phyloP scores from a whole-genome alignment of 176 grass and related monocot species.

The Coix lacrymajobi region DNA sequence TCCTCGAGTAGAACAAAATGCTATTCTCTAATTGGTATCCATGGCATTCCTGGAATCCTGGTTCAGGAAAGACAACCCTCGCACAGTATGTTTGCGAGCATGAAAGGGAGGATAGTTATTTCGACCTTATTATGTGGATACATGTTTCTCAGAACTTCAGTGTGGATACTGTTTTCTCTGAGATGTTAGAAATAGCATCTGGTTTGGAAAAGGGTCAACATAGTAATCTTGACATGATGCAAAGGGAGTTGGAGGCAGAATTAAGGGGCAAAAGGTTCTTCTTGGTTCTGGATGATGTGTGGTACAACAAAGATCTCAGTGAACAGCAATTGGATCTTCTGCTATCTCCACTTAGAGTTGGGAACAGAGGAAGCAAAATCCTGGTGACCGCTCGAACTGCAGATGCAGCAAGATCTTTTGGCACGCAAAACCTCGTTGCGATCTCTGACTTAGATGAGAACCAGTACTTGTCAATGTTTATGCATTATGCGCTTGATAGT shows the following conservation, averaged over 20 bases:
- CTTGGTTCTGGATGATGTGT: constrained; percentile 44
- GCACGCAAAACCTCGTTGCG: neutral
- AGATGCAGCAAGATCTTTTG: neutral
- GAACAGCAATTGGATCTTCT: neutral
- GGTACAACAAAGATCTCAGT: neutral
- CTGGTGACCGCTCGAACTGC: constrained; percentile 10
- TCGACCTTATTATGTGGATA: constrained; percentile 18
- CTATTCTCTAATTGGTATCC: constrained; percentile 14
- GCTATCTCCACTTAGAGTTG: neutral
- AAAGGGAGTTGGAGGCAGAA: neutral
- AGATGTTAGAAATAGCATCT: constrained; percentile 1
- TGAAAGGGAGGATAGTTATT: neutral
- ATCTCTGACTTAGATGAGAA: neutral
- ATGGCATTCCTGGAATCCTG: constrained; percentile 8
- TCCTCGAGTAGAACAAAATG: neutral
- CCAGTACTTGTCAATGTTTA: neutral
- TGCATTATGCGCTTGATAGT: neutral
- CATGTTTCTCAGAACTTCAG: constrained; percentile 16
- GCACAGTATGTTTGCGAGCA: constrained; percentile 5
- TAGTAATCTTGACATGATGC: neutral
- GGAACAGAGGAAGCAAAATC: constrained; percentile 20
- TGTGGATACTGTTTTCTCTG: neutral
- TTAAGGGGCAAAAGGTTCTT: constrained; percentile 9
- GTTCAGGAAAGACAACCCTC: constrained; percentile 16
- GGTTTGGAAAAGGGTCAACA: neutral